Conservation (phyloP, 2,329 filamentous ascomycete genomes). For the Sarocladium brachiariae region DNA sequence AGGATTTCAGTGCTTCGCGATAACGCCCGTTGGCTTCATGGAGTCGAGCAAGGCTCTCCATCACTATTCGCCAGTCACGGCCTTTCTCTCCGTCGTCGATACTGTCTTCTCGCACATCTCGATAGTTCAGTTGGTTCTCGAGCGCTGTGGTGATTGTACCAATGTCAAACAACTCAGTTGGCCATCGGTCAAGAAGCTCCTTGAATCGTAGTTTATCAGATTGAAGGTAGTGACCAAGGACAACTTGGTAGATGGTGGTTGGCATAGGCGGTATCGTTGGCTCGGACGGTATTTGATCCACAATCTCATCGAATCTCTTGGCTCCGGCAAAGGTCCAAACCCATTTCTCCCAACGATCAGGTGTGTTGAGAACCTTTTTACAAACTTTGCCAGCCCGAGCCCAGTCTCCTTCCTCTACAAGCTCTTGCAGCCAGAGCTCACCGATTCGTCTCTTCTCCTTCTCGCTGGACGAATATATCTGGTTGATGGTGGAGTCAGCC, state of each 20-base stretch:
- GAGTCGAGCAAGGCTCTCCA: slow-evolving; percentile 76
- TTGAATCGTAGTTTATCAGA: slow-evolving; percentile 68
- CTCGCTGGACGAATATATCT: slow-evolving; percentile 60
- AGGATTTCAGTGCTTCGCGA: slow-evolving; percentile 78
- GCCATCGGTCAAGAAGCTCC: slow-evolving; percentile 76
- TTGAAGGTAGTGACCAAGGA: slow-evolving; percentile 83
- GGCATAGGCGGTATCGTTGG: slow-evolving; percentile 74
- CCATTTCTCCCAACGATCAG: slow-evolving; percentile 90
- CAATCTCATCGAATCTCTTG: slow-evolving; percentile 83
- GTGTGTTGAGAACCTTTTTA: slow-evolving; percentile 72
- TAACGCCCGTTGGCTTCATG: slow-evolving; percentile 76
- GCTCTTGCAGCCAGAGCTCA: slow-evolving; percentile 85
- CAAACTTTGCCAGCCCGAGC: slow-evolving; percentile 69
- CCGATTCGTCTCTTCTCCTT: slow-evolving; percentile 88
- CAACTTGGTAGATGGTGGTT: slow-evolving; percentile 77
- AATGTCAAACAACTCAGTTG: slow-evolving; percentile 76
- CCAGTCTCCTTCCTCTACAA: slow-evolving; percentile 73
- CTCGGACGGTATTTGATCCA: slow-evolving; percentile 70
- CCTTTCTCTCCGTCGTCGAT: slow-evolving; percentile 66
- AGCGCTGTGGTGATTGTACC: slow-evolving; percentile 69
- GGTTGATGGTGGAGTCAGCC: slow-evolving; percentile 51
- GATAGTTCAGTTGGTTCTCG: slow-evolving; percentile 72
- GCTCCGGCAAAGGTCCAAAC: slow-evolving; percentile 85
- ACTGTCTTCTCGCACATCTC: slow-evolving; percentile 68
- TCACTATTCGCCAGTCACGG: slow-evolving; percentile 83